Evolutionary conservation across 768 basidiomycete genomes (phyloP).

Genomic region (Tylopilus sp.): DNA sequence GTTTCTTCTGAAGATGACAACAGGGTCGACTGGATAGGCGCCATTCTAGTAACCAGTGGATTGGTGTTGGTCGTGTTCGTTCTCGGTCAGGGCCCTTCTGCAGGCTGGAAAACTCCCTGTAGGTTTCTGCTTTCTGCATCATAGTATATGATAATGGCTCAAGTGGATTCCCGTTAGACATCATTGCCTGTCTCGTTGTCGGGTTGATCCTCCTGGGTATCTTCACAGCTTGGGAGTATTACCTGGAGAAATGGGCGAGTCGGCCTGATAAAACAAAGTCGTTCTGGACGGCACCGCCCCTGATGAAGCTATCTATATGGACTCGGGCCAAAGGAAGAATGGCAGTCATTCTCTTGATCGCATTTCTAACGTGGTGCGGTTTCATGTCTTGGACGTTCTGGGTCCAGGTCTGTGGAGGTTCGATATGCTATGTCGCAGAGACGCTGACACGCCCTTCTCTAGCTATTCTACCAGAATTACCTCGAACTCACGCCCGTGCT

Average conservation of each 20-base stretch:
- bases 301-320: constrained; percentile 66
- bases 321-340: constrained; percentile 55
- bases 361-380: constrained; percentile 58
- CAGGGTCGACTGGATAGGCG: constrained; percentile 77
- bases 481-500: constrained; percentile 31
- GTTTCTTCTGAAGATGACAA: constrained; percentile 37
- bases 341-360: constrained; percentile 56
- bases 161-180: constrained; percentile 40
- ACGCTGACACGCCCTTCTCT: background rate
- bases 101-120: constrained; percentile 62
- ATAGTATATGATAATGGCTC: constrained; percentile 16
- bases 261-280: constrained; percentile 13
- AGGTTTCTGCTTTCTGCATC: constrained; percentile 18
- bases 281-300: constrained; percentile 48
- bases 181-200: constrained; percentile 63
- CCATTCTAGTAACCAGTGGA: constrained; percentile 57
- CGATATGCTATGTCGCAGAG: background rate
- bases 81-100: constrained; percentile 64
- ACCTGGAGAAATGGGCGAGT: constrained; percentile 42
- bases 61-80: constrained; percentile 71
- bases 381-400: constrained; percentile 56
- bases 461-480: constrained; percentile 76
- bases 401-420: constrained; percentile 34
- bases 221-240: constrained; percentile 66
- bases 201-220: constrained; percentile 50